Conservation (phyloP, 345 rosid species). For the Capsella bursapastoris region DNA sequence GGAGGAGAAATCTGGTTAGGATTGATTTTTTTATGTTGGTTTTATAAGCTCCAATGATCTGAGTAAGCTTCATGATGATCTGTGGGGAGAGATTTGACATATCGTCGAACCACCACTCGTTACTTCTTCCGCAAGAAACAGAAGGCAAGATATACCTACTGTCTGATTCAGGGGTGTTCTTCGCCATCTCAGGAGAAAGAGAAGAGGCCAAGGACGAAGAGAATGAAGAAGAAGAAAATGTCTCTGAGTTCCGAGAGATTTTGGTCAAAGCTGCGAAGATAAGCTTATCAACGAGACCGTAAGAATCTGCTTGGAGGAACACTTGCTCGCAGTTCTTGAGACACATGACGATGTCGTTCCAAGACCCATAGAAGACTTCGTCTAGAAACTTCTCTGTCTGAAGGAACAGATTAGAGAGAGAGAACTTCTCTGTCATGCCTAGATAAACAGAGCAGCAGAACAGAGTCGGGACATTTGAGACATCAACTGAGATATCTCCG, state of each 20-base stretch:
- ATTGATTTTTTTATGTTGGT: conserved; percentile 53
- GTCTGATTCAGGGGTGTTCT: conserved; percentile 42
- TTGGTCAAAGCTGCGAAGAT: conserved; percentile 54
- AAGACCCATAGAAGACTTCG: conserved; percentile 60
- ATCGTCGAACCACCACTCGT: conserved; percentile 80
- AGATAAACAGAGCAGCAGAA: conserved; percentile 66
- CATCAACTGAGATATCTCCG: conserved; percentile 50
- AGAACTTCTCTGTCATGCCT: conserved; percentile 63
- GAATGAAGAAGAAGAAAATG: conserved; percentile 46
- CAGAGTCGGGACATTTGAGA: conserved; percentile 56
- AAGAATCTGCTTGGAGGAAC: conserved; percentile 58
- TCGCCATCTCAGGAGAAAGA: conserved; percentile 43
- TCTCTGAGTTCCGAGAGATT: conserved; percentile 56
- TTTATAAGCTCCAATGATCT: conserved; percentile 53
- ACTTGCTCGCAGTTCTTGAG: conserved; percentile 67
- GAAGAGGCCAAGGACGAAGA: conserved; percentile 47
- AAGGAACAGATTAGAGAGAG: conserved; percentile 54
- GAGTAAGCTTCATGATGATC: conserved; percentile 58
- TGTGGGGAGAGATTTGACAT: conserved; percentile 54
- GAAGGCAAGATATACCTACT: conserved; percentile 42
- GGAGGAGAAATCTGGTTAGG: conserved; percentile 67
- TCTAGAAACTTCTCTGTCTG: conserved; percentile 60
- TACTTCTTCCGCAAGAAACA: conserved; percentile 46
- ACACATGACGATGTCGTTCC: conserved; percentile 53
- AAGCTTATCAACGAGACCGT: conserved; percentile 57